Conservation (phyloP, 345 rosid species). For the Melaleuca alternifolia region DNA sequence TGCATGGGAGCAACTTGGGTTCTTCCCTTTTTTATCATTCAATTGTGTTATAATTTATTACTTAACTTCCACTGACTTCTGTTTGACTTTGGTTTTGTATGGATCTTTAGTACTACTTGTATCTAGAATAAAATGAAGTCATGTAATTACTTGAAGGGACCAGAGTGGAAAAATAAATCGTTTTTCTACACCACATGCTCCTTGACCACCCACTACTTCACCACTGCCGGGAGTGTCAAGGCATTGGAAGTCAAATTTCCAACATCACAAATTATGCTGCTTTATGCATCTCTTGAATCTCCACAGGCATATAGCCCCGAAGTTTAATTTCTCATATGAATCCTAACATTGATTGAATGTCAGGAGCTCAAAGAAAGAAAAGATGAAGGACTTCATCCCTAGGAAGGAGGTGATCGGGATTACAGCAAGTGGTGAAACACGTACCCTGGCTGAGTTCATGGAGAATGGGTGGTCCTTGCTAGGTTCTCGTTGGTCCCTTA, state of each 20-base stretch:
- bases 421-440: constrained; percentile 43
- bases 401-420: constrained; percentile 60
- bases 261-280: neutral
- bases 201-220: neutral
- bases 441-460: constrained; percentile 44
- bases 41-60: neutral
- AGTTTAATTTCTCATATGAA: neutral
- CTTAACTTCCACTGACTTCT: neutral
- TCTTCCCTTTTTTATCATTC: neutral
- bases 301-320: neutral
- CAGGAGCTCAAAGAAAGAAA: constrained; percentile 34
- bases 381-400: constrained; percentile 5
- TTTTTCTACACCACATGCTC: neutral
- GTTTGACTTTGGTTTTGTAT: neutral
- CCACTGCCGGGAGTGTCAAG: neutral
- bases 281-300: neutral
- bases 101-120: neutral
- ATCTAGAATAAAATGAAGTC: neutral
- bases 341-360: neutral
- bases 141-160: neutral
- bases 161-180: neutral
- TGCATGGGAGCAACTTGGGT: neutral
- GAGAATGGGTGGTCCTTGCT: constrained; percentile 56
- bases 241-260: neutral
- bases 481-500: constrained; percentile 60